Evolutionary conservation across 2,329 filamentous ascomycete species (phyloP).

Genomic region (Diaporthe sp.): DNA sequence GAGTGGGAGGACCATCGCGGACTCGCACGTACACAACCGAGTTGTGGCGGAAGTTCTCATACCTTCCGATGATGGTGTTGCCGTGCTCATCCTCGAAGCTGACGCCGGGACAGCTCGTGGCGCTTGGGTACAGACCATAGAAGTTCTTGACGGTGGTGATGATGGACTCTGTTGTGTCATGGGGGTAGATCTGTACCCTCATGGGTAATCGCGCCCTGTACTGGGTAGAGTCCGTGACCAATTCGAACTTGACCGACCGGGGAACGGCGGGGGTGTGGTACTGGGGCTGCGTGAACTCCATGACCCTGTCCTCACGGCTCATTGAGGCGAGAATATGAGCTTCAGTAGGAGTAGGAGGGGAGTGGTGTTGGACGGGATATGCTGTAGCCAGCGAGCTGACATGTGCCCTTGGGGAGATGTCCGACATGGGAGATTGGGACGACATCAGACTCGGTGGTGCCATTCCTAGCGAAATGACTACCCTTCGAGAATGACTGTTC

Average conservation of each 20-base stretch:
- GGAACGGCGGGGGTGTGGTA: conserved; percentile 61
- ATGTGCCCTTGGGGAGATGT: conserved; percentile 35
- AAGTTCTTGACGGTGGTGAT: conserved; percentile 99
- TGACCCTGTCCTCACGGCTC: conserved; percentile 30
- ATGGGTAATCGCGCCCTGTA: conserved; percentile 82
- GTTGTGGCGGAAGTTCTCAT: conserved; percentile 93
- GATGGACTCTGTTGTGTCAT: conserved; percentile 97
- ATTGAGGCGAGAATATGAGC: conserved; percentile 36
- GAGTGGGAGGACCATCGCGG: conserved; percentile 68
- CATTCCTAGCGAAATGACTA: conserved; percentile 36
- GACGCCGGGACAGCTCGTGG: conserved; percentile 78
- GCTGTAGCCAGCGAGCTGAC: conserved; percentile 30
- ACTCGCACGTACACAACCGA: conserved; percentile 95
- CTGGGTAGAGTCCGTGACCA: conserved; percentile 76
- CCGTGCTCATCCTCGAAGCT: conserved; percentile 94
- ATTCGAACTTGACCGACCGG: conserved; percentile 84
- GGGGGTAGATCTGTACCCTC: conserved; percentile 90
- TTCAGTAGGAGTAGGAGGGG: conserved; percentile 33
- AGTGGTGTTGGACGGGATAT: conserved; percentile 30
- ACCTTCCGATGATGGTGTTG: conserved; percentile 92
- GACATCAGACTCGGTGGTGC: conserved; percentile 37
- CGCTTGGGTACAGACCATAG: conserved; percentile 90
- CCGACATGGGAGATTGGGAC: conserved; percentile 36
- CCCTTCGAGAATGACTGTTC: conserved; percentile 32
- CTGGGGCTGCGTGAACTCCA: conserved; percentile 34